These are phyloP conservation scores for Aquilaria sinensis DNA, from an alignment of 345 rosid genomes.

Conservation along the genomic window DNA sequence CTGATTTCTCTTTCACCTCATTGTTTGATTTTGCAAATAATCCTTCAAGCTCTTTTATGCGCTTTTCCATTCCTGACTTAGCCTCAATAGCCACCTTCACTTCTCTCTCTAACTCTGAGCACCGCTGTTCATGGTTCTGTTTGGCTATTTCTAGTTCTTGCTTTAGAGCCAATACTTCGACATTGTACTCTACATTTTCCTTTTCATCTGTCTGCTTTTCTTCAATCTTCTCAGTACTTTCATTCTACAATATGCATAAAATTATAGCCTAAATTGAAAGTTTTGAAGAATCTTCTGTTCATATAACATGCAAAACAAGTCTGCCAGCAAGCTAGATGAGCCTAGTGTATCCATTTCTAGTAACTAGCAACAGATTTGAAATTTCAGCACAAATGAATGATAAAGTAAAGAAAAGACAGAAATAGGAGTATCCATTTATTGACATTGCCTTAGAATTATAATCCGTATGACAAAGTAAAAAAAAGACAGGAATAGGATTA, in stretches of 20 bases:
- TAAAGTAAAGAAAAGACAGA: too few species aligned
- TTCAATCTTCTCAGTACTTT: conserved; percentile 39
- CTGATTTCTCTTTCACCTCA: conserved; percentile 10
- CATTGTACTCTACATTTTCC: conserved; percentile 33
- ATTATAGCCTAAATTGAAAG: too few species aligned
- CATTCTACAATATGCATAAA: conserved; percentile 23
- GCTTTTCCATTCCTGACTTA: conserved; percentile 33
- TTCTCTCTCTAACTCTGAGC: conserved; percentile 53
- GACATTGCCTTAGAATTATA: neutral
- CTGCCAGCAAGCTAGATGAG: neutral
- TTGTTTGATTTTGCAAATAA: conserved; percentile 12
- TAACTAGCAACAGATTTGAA: neutral
- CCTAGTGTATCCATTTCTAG: neutral
- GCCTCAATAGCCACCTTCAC: conserved; percentile 25
- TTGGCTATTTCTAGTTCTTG: conserved; percentile 43
- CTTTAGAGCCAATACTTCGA: conserved; percentile 29
- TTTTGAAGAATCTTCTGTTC: too few species aligned
- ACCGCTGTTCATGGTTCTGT: conserved; percentile 36
- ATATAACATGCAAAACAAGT: neutral
- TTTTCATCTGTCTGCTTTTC: conserved; percentile 32
- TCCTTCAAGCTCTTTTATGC: conserved; percentile 43
- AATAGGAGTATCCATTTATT: too few species aligned
- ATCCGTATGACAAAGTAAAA: too few species aligned
- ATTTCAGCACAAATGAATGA: too few species aligned
- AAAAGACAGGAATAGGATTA: too few species aligned